These are phyloP conservation scores for Scortechinia acanthostroma DNA, from an alignment of 2,329 filamentous ascomycete genomes.

Conservation along the genomic window DNA sequence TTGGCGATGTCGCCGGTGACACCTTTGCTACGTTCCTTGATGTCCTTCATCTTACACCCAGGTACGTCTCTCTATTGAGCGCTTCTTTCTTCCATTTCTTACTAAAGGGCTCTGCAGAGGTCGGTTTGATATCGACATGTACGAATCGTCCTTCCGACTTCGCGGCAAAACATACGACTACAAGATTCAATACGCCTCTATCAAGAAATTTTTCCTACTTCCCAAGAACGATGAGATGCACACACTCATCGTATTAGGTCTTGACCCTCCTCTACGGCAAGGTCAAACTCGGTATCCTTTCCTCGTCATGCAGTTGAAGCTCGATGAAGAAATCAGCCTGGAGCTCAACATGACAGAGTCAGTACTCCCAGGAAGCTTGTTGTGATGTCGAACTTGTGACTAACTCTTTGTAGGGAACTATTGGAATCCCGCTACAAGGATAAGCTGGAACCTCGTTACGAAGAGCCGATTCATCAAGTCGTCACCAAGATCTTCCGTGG, in stretches of 20 bases:
- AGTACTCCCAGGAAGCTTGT: background rate
- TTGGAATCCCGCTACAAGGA: conserved; percentile 80
- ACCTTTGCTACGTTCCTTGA: conserved; percentile 96
- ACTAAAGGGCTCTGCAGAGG: conserved; percentile 54
- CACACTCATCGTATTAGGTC: conserved; percentile 84
- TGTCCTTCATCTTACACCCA: conserved; percentile 90
- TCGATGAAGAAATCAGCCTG: conserved; percentile 92
- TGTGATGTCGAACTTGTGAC: background rate
- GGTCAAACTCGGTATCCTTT: conserved; percentile 97
- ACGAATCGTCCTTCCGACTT: conserved; percentile 91
- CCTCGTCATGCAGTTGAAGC: conserved; percentile 97
- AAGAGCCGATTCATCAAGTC: conserved; percentile 86
- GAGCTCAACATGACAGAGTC: conserved; percentile 87
- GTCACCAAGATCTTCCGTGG: conserved; percentile 94
- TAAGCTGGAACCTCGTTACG: conserved; percentile 82
- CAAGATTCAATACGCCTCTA: conserved; percentile 95
- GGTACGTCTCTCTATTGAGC: conserved; percentile 34
- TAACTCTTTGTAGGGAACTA: conserved; percentile 46
- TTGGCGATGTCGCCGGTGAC: conserved; percentile 96
- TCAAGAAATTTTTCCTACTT: conserved; percentile 98
- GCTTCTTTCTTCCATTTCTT: background rate
- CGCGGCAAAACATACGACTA: conserved; percentile 99
- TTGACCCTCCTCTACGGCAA: conserved; percentile 90
- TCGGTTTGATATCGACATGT: conserved; percentile 99
- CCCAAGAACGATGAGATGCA: conserved; percentile 98